These are phyloP conservation scores for Lactarius indigo DNA, from an alignment of 768 basidiomycete species.

Conservation along the genomic window DNA sequence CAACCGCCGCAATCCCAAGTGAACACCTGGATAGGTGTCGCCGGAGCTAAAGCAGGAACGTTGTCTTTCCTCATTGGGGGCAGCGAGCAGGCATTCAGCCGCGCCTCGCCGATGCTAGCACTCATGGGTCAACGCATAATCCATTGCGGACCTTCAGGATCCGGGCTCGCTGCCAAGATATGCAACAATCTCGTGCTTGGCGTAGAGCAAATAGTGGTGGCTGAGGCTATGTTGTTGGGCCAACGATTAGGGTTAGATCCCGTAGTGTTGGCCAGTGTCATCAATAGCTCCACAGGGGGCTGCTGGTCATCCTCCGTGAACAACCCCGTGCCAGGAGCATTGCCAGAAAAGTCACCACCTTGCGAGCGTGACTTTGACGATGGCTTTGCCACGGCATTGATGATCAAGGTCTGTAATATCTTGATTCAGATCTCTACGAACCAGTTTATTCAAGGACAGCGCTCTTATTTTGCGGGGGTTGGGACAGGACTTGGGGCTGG, in stretches of 20 bases:
- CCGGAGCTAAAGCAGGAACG: conserved; percentile 83
- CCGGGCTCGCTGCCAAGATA: conserved; percentile 85
- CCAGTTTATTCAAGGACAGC: conserved; percentile 8
- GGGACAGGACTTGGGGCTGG: conserved; percentile 78
- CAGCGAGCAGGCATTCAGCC: conserved; percentile 50
- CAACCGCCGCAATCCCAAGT: background rate
- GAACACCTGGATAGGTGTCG: conserved; percentile 50
- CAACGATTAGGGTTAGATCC: conserved; percentile 77
- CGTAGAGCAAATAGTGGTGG: conserved; percentile 70
- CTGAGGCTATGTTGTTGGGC: conserved; percentile 90
- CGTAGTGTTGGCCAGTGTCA: conserved; percentile 70
- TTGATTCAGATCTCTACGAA: background rate
- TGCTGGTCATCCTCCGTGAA: conserved; percentile 86
- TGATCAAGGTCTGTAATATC: conserved; percentile 69
- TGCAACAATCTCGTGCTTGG: conserved; percentile 70
- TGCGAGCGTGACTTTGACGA: conserved; percentile 82
- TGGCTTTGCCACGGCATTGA: conserved; percentile 78
- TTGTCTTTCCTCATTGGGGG: conserved; percentile 93
- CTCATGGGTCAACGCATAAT: conserved; percentile 81
- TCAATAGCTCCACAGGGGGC: conserved; percentile 79
- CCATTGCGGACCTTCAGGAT: conserved; percentile 77
- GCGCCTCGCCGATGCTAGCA: conserved; percentile 56
- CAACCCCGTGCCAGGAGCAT: conserved; percentile 78
- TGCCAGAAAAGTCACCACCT: conserved; percentile 70
- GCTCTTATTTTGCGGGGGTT: conserved; percentile 12